Percentiles rank a stretch among this genome's conserved stretches.
Conservation (phyloP, 805 yeast genomes). For the Ogataea glucozyma region DNA sequence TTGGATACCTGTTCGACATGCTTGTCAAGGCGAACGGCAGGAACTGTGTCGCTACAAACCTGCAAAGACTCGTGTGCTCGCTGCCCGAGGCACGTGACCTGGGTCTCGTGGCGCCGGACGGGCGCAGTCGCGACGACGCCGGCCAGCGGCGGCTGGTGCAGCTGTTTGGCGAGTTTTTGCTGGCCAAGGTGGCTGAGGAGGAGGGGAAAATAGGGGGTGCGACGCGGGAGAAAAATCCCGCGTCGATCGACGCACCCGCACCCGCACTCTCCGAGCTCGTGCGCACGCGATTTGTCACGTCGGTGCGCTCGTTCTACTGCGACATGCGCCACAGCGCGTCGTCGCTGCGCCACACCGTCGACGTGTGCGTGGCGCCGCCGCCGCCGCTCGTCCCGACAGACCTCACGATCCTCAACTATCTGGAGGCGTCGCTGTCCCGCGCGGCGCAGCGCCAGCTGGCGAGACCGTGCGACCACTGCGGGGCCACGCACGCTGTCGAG, state of each 20-base stretch:
- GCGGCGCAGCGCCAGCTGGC: constrained; percentile 49
- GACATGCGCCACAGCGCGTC: constrained; percentile 37
- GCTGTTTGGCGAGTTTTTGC: constrained; percentile 58
- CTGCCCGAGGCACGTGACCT: constrained; percentile 51
- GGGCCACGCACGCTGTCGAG: constrained; percentile 54
- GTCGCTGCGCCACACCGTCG: constrained; percentile 43
- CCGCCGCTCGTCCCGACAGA: constrained; percentile 34
- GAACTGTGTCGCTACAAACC: constrained; percentile 81
- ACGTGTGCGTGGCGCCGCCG: constrained; percentile 39
- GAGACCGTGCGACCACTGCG: constrained; percentile 56
- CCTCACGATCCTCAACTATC: constrained; percentile 51
- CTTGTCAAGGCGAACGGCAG: constrained; percentile 74
- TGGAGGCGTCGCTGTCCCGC: constrained; percentile 63
- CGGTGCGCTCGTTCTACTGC: constrained; percentile 43
- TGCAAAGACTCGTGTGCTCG: constrained; percentile 53
- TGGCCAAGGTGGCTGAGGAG: constrained; percentile 53
- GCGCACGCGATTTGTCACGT: constrained; percentile 47
- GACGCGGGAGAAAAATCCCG: too few relatives aligned
- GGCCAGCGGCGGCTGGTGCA: constrained; percentile 49
- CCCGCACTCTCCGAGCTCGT: constrained; percentile 25
- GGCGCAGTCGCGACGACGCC: constrained; percentile 43
- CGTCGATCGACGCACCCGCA: too few relatives aligned
- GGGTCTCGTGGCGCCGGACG: constrained; percentile 55
- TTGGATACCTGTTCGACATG: constrained; percentile 93
- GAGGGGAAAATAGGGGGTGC: constrained; percentile 39